Base-by-base conservation (phyloP, 1,284 basidiomycete genomes). In the Leccinum pseudoinsigne region DNA sequence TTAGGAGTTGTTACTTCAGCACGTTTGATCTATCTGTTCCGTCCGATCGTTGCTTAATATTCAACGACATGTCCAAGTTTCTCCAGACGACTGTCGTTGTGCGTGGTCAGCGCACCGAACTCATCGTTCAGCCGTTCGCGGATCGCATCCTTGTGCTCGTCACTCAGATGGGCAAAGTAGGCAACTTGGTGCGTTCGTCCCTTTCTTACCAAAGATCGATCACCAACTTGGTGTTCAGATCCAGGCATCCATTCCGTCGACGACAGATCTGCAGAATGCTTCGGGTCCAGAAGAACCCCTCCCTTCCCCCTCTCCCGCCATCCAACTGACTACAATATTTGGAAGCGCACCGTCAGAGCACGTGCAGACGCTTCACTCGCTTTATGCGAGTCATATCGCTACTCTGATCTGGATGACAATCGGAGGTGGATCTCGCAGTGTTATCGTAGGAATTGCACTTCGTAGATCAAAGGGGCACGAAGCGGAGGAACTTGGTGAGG, bases 91-190 rank as follows among this genome's bases (percentile, higher is more conserved):
- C 82, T 55, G 74, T 82, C 69, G 62, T 73, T 0, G 72, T 95
- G 10, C 75, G 84, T 58, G 90, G 85, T 14, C 73, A 81, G 18
- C 75, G 76, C 6, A 97, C 93, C 1, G 89, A 95, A 64, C 77
- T 96, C 14, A 67, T 95, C 36, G 74, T 96, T 2, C 93, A 96
- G 70, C 78, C 80, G 1, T 97, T 87, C 73, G 84, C 85, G 58
- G 95, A 97, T 77, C 84, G 93, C 45, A 79, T 88, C 9, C 78
- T 97, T 21, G 86, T 97, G 18, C 79, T 96, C 31, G 81, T 97
- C 59, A 94, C 94, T 2, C 95, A 97, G 76, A 70, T 92, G 60
- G 92, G 92, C 34, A 95, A 94, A 84, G 87, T 96, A 12, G 95
- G 94, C 61, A 89, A 84, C 71, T 73, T 97, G 78, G 93, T 95